Percentiles rank a stretch among this genome's conserved stretches.
Evolutionary conservation across 129 eudicot genomes (phyloP).

Genomic region (Mikania micrantha): DNA sequence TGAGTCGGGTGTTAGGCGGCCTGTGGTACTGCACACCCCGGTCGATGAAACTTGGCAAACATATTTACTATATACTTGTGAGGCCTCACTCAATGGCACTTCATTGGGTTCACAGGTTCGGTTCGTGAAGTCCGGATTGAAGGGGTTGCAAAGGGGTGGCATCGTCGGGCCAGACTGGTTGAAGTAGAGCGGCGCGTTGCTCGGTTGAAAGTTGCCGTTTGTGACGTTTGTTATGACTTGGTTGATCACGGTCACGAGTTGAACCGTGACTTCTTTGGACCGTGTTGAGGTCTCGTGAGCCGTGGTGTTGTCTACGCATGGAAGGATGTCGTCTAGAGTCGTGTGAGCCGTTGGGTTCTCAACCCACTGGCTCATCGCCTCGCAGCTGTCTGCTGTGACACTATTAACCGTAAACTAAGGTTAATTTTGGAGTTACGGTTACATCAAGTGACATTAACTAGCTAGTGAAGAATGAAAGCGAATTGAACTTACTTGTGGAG

Average conservation of each 20-base stretch:
- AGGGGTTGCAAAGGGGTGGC: conserved; percentile 88
- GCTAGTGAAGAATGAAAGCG: background rate
- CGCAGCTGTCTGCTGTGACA: conserved; percentile 87
- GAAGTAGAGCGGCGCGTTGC: conserved; percentile 56
- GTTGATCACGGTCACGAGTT: conserved; percentile 61
- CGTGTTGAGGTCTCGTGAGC: conserved; percentile 71
- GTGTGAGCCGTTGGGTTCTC: conserved; percentile 85
- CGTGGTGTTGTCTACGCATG: conserved; percentile 84
- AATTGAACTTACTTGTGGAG: conserved; percentile 83
- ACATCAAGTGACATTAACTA: too few species aligned
- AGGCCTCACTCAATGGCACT: conserved; percentile 63
- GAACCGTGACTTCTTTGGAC: conserved; percentile 76
- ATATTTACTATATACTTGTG: conserved; percentile 53
- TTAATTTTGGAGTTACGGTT: background rate
- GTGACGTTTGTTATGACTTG: conserved; percentile 63
- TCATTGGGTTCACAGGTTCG: conserved; percentile 63
- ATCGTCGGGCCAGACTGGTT: conserved; percentile 86
- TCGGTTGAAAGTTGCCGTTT: conserved; percentile 54
- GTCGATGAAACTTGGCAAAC: conserved; percentile 68
- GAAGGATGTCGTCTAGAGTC: conserved; percentile 82
- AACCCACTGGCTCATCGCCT: conserved; percentile 89
- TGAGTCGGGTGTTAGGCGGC: conserved; percentile 69
- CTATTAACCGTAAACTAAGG: conserved; percentile 12
- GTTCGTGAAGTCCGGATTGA: conserved; percentile 44
- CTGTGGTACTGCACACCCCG: conserved; percentile 53